These are phyloP conservation scores for Saccharomyces hybrid DNA, from an alignment of 1,139 yeast genomes.

Conservation along the genomic window DNA sequence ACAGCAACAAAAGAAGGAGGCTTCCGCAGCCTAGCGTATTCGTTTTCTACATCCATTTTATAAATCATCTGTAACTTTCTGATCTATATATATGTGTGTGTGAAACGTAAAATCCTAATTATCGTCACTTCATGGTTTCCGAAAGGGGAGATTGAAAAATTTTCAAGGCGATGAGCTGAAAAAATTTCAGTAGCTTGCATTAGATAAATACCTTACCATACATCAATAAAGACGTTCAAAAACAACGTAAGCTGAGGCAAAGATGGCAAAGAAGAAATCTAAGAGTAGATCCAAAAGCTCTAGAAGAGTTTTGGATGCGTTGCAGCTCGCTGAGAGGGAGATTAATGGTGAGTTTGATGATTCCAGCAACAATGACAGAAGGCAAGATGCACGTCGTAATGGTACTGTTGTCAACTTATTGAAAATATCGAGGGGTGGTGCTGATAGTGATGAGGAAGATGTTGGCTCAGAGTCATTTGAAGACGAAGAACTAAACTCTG, in stretches of 20 bases:
- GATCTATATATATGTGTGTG: background rate
- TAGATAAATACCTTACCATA: background rate
- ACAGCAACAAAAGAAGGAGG: background rate
- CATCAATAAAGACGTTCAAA: background rate
- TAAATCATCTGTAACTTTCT: background rate
- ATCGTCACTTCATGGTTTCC: background rate
- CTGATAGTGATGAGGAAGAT: conserved; percentile 29
- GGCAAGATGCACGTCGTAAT: conserved; percentile 24
- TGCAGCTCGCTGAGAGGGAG: conserved; percentile 42
- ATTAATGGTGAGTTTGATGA: conserved; percentile 26
- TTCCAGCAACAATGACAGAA: conserved; percentile 33
- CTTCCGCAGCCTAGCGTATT: background rate
- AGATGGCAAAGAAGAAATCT: conserved; percentile 29
- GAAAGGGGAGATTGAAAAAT: background rate
- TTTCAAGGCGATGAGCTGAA: conserved; percentile 13
- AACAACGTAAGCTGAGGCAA: background rate
- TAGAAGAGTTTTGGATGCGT: conserved; percentile 40
- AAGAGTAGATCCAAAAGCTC: conserved; percentile 30
- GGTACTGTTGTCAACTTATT: conserved; percentile 37
- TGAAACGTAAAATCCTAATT: background rate
- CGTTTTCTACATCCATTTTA: background rate
- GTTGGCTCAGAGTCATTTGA: conserved; percentile 42
- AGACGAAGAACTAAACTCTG: conserved; percentile 71
- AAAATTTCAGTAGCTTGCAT: background rate
- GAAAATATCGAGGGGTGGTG: conserved; percentile 20